A percentile compares a stretch with the other conserved stretches of the same genome.
Evolutionary conservation across 768 basidiomycete species (phyloP).

Genomic region (Pulveroboletus sp.): DNA sequence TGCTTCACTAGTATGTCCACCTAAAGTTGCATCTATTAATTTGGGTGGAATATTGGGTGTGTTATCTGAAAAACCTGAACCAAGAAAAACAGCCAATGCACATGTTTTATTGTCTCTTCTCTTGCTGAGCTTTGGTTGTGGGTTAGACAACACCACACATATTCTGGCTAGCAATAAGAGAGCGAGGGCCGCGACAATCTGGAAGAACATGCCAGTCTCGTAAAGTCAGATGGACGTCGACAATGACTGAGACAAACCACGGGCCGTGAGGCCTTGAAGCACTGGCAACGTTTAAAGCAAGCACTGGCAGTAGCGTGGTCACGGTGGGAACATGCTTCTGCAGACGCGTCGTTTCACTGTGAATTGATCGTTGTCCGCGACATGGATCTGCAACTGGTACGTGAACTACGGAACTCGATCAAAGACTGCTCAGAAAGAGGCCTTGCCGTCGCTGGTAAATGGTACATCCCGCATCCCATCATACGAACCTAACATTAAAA

Average conservation of each 20-base stretch:
- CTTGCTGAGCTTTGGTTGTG: constrained; percentile 10
- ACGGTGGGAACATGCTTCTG: constrained; percentile 10
- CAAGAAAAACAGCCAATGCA: constrained; percentile 81
- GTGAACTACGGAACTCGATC: constrained; percentile 58
- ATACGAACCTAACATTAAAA: constrained; percentile 12
- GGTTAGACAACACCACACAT: constrained; percentile 15
- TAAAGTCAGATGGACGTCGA: background rate
- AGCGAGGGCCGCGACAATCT: background rate
- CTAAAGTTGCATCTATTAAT: constrained; percentile 40
- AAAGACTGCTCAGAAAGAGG: constrained; percentile 76
- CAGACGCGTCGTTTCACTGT: background rate
- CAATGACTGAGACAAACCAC: background rate
- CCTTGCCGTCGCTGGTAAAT: constrained; percentile 69
- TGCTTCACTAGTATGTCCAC: constrained; percentile 93
- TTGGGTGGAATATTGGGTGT: background rate
- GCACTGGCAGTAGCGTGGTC: background rate
- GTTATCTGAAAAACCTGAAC: constrained; percentile 66
- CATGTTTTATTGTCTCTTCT: constrained; percentile 31
- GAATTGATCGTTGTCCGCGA: background rate
- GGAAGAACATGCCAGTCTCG: constrained; percentile 15
- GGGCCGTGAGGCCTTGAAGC: background rate
- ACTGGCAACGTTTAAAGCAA: background rate
- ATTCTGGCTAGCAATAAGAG: constrained; percentile 19
- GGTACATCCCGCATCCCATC: constrained; percentile 43
- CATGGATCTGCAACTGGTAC: constrained; percentile 52